These are phyloP conservation scores for Saccharomycopsis amapae DNA, from an alignment of 805 yeast genomes.

Conservation along the genomic window DNA sequence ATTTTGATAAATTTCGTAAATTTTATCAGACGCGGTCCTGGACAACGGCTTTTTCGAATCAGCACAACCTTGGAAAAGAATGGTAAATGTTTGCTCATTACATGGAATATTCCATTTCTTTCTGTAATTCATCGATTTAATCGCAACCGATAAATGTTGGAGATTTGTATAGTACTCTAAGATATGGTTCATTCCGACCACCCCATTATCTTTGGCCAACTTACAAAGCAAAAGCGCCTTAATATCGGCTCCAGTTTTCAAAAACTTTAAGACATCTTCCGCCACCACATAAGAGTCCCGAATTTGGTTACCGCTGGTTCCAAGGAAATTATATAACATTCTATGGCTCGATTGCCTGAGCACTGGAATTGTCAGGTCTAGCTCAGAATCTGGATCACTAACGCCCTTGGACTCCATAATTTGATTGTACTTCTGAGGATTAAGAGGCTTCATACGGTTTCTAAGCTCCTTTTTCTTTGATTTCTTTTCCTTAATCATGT, in stretches of 20 bases:
- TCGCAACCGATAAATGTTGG: conserved; percentile 40
- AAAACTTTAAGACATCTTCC: conserved; percentile 44
- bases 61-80: conserved; percentile 40
- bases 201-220: conserved; percentile 42
- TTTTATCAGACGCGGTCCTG: conserved; percentile 29
- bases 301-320: conserved; percentile 50
- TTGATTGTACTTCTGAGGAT: neutral
- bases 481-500: neutral
- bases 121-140: conserved; percentile 45
- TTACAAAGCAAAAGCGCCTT: conserved; percentile 49
- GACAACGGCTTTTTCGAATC: conserved; percentile 30
- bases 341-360: conserved; percentile 28
- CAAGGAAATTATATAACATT: conserved; percentile 47
- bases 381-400: neutral
- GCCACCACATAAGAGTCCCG: conserved; percentile 52
- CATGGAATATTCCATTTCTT: conserved; percentile 55
- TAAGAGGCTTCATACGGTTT: neutral
- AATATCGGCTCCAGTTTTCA: conserved; percentile 40
- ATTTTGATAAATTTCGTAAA: conserved; percentile 22
- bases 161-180: conserved; percentile 40
- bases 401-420: neutral
- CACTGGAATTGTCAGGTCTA: neutral
- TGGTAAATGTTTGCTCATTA: conserved; percentile 42
- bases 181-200: conserved; percentile 59
- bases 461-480: neutral